phyloP scores from a whole-genome alignment of 2,329 filamentous ascomycete genomes.

The Hypoxylon sp. region DNA sequence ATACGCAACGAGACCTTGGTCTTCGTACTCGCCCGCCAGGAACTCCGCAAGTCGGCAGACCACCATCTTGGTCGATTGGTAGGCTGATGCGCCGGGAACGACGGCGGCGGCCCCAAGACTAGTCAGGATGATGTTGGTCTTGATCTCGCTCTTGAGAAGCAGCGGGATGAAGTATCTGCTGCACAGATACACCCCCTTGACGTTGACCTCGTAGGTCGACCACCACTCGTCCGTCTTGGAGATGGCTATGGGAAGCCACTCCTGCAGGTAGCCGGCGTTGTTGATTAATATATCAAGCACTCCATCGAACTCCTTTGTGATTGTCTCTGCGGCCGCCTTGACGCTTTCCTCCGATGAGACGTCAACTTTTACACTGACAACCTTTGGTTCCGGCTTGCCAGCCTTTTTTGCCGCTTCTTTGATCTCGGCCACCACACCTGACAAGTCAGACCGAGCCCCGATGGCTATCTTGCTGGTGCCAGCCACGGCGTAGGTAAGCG shows the following conservation, averaged over 20 bases:
- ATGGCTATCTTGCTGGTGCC: constrained; percentile 59
- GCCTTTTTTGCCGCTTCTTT: constrained; percentile 46
- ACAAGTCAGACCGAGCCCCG: constrained; percentile 59
- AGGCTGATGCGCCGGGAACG: constrained; percentile 50
- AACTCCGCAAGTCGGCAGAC: constrained; percentile 56
- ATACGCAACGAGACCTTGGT: constrained; percentile 53
- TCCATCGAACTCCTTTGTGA: constrained; percentile 39
- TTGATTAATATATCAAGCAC: constrained; percentile 51
- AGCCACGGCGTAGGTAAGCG: constrained; percentile 59
- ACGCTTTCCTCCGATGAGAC: constrained; percentile 48
- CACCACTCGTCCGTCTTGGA: constrained; percentile 40
- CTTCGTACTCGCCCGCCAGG: constrained; percentile 53
- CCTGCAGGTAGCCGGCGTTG: constrained; percentile 52
- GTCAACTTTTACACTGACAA: constrained; percentile 47
- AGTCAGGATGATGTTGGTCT: constrained; percentile 53
- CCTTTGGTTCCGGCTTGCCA: constrained; percentile 40
- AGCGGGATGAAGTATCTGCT: constrained; percentile 42
- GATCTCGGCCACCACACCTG: constrained; percentile 50
- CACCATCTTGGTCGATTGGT: constrained; percentile 57
- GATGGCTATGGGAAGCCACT: constrained; percentile 41
- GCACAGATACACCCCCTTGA: constrained; percentile 43
- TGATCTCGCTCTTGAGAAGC: constrained; percentile 43
- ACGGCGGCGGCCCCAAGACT: constrained; percentile 51
- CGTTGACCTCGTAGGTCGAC: constrained; percentile 43
- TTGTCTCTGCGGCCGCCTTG: constrained; percentile 44